Evolutionary conservation across 2,329 filamentous ascomycete species (phyloP).

Genomic region (Periconia digitata): DNA sequence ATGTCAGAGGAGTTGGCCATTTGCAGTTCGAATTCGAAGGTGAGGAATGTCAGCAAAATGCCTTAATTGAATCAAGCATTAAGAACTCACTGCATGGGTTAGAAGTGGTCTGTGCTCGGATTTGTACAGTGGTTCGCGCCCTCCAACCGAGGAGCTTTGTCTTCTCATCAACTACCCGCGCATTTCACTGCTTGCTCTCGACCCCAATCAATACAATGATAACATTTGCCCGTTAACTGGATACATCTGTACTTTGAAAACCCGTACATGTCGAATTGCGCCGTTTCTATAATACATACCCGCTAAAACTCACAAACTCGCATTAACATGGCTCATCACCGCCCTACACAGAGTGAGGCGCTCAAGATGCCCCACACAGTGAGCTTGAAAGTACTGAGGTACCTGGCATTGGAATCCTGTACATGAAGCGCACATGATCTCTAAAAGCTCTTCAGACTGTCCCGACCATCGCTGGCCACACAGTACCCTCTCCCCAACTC

Average conservation of each 20-base stretch:
- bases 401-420: conserved; percentile 42
- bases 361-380: conserved; percentile 68
- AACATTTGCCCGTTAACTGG: too few relatives aligned
- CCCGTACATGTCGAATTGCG: too few relatives aligned
- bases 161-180: too few relatives aligned
- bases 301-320: not conserved
- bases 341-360: conserved; percentile 42
- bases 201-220: too few relatives aligned
- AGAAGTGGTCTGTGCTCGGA: too few relatives aligned
- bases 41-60: too few relatives aligned
- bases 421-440: not conserved
- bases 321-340: conserved; percentile 41
- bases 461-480: conserved; percentile 73
- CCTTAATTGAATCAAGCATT: too few relatives aligned
- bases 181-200: too few relatives aligned
- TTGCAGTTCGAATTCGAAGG: too few relatives aligned
- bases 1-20: conserved; percentile 12
- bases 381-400: conserved; percentile 82
- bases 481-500: conserved; percentile 66
- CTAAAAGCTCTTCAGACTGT: conserved; percentile 60
- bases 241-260: not conserved
- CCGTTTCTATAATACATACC: not conserved
- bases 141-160: too few relatives aligned
- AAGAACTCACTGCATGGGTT: too few relatives aligned
- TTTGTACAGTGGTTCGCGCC: too few relatives aligned